Percentiles rank a stretch among this genome's conserved stretches.
Conservation (phyloP, 176 grass and related monocot genomes). For the Lolium rigidum region DNA sequence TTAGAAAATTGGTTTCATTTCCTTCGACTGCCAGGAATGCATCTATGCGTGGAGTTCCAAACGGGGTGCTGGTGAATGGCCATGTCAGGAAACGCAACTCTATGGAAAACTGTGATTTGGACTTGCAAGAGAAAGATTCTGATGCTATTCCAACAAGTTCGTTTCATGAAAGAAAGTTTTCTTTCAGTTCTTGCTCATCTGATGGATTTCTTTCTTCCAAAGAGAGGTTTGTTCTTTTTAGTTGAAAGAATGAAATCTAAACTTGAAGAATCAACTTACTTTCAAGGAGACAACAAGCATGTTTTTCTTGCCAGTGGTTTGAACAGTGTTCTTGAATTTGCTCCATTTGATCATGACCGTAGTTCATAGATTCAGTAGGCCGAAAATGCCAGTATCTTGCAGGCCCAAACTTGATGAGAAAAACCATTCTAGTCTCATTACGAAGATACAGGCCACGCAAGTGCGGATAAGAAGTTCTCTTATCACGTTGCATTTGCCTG, state of each 20-base stretch:
- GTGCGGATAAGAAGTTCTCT: constrained; percentile 8
- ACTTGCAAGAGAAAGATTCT: constrained; percentile 47
- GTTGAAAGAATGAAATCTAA: constrained; percentile 2
- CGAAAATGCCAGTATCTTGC: constrained; percentile 1
- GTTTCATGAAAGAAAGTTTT: constrained; percentile 61
- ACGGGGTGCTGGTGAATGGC: constrained; percentile 19
- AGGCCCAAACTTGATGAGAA: neutral
- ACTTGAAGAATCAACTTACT: constrained; percentile 27
- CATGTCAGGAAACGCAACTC: constrained; percentile 36
- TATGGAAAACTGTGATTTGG: constrained; percentile 42
- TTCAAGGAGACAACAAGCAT: neutral
- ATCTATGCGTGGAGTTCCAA: constrained; percentile 35
- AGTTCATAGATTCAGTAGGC: constrained; percentile 24
- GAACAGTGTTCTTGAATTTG: constrained; percentile 6
- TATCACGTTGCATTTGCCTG: neutral
- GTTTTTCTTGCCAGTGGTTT: constrained; percentile 9
- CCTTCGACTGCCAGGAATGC: constrained; percentile 40
- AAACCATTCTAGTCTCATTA: constrained; percentile 17
- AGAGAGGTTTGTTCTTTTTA: constrained; percentile 56
- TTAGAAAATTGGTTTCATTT: constrained; percentile 32
- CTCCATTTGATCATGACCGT: neutral
- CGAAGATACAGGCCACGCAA: neutral
- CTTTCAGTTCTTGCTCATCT: constrained; percentile 67
- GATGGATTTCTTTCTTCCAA: constrained; percentile 60
- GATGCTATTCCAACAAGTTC: constrained; percentile 42